Conservation (phyloP, 176 grass and related monocot species). For the Metroxylon sagu region DNA sequence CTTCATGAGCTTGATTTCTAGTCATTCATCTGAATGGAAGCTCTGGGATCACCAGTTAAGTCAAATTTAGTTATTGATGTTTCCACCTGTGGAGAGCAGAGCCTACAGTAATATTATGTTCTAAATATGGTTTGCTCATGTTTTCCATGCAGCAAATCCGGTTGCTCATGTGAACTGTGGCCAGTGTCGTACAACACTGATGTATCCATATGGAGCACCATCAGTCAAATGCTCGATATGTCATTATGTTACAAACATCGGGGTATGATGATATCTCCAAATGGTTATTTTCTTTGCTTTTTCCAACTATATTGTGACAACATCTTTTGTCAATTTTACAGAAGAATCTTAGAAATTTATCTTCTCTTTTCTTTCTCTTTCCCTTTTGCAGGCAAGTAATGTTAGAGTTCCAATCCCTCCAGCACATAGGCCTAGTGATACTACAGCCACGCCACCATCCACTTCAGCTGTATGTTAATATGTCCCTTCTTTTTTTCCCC, state of each 20-base stretch:
- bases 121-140: constrained; percentile 13
- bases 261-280: constrained; percentile 32
- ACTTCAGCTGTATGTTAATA: constrained; percentile 29
- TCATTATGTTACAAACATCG: constrained; percentile 62
- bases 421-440: constrained; percentile 16
- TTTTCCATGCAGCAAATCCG: constrained; percentile 42
- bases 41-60: too few species aligned
- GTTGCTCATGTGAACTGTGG: constrained; percentile 71
- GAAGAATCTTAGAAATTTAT: constrained; percentile 1
- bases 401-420: constrained; percentile 1
- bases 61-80: too few species aligned
- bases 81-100: too few species aligned
- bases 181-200: constrained; percentile 61
- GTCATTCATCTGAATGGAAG: too few species aligned
- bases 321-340: neutral
- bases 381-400: constrained; percentile 31
- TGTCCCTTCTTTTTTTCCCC: constrained; percentile 2
- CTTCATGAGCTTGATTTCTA: too few species aligned
- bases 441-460: constrained; percentile 3
- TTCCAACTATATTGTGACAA: neutral
- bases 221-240: constrained; percentile 88
- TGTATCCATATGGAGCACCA: constrained; percentile 72
- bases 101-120: neutral
- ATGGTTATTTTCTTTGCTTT: constrained; percentile 1
- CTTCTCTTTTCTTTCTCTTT: neutral